phyloP scores from a whole-genome alignment of 2,329 filamentous ascomycete genomes.

The Pleoardoris graminearum region DNA sequence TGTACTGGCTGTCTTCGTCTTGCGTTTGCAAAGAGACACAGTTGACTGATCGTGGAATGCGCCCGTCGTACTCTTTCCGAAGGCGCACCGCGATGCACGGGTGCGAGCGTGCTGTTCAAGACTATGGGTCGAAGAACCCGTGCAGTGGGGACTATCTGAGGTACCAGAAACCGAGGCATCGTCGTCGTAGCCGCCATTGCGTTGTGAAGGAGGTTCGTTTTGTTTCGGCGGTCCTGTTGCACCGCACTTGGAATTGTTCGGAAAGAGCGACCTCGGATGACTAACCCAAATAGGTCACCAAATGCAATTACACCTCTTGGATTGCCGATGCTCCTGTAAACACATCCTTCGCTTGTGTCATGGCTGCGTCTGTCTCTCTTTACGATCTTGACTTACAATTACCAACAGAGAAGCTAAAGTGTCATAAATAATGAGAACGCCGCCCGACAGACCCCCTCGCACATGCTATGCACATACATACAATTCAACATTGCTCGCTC shows the following conservation, averaged over 20 bases:
- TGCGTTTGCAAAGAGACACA: slow-evolving; percentile 10
- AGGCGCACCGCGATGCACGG: slow-evolving; percentile 20
- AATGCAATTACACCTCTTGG: background rate
- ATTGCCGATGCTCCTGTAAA: no score
- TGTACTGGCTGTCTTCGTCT: slow-evolving; percentile 8
- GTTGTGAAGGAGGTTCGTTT: slow-evolving; percentile 20
- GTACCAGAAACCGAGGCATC: slow-evolving; percentile 46
- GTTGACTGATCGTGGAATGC: slow-evolving; percentile 13
- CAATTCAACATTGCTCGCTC: background rate
- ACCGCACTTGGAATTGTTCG: background rate
- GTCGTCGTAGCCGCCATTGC: slow-evolving; percentile 34
- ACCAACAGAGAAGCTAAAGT: no score
- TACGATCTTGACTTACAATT: no score
- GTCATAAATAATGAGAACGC: slow-evolving; percentile 1
- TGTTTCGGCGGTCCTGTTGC: background rate
- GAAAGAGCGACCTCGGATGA: slow-evolving; percentile 5
- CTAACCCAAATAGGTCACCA: slow-evolving; percentile 1
- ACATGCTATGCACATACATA: slow-evolving; percentile 4
- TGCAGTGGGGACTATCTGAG: slow-evolving; percentile 41
- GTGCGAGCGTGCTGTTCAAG: slow-evolving; percentile 15
- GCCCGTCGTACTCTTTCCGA: slow-evolving; percentile 17
- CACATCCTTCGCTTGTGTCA: no score
- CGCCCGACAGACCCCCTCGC: background rate
- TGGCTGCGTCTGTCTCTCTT: no score
- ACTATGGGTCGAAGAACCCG: slow-evolving; percentile 28